Percentiles rank a stretch among this genome's conserved stretches.
Conservation (phyloP, 2,329 filamentous ascomycete genomes). For the Macrophomina pseudophaseolina region DNA sequence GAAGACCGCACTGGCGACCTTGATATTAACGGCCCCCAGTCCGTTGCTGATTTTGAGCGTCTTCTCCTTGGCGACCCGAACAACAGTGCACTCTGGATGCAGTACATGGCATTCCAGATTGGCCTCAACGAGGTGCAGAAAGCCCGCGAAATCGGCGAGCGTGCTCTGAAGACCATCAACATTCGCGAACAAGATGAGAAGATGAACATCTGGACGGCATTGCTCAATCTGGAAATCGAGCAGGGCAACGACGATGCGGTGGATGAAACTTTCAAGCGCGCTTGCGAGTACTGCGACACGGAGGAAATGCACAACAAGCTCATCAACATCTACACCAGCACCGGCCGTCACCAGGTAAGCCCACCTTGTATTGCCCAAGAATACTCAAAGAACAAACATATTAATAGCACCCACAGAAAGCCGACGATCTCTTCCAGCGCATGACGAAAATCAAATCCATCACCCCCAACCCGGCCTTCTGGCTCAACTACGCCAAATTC, state of each 20-base stretch:
- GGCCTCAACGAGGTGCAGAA: constrained; percentile 87
- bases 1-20: constrained; percentile 92
- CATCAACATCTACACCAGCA: constrained; percentile 93
- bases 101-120: constrained; percentile 99
- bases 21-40: constrained; percentile 85
- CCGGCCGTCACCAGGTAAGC: constrained; percentile 80
- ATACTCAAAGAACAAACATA: constrained; percentile 20
- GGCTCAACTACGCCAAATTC: constrained; percentile 95
- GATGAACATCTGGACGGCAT: constrained; percentile 91
- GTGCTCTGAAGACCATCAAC: constrained; percentile 88
- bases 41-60: constrained; percentile 89
- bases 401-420: constrained; percentile 67
- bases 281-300: constrained; percentile 91
- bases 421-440: constrained; percentile 82
- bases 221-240: constrained; percentile 90
- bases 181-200: constrained; percentile 91
- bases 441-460: constrained; percentile 86
- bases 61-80: constrained; percentile 90
- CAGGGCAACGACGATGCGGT: constrained; percentile 84
- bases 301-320: constrained; percentile 88
- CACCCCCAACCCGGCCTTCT: constrained; percentile 77
- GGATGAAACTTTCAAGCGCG: constrained; percentile 86
- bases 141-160: constrained; percentile 86
- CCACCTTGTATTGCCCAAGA: constrained; percentile 15
- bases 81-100: constrained; percentile 91